Conservation (phyloP, 2,329 filamentous ascomycete species). For the Aspergillus sp. region DNA sequence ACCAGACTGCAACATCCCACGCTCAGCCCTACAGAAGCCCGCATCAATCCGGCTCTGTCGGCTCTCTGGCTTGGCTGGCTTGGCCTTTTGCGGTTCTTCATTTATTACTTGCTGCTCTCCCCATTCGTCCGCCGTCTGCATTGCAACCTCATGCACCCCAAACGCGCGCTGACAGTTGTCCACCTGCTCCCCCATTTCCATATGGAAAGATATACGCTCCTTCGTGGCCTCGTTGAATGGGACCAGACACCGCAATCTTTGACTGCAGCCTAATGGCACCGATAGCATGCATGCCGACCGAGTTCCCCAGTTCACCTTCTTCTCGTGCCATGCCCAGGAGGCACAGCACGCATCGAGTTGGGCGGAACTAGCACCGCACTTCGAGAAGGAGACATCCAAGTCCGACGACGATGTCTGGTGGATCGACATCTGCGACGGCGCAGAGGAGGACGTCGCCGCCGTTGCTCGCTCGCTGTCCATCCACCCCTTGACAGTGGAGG, state of each 20-base stretch:
- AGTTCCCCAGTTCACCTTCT: conserved; percentile 76
- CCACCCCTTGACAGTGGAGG: conserved; percentile 90
- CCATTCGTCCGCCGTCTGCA: not conserved
- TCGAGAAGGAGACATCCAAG: conserved; percentile 12
- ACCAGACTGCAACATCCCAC: not conserved
- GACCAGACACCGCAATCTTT: not conserved
- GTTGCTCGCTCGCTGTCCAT: conserved; percentile 91
- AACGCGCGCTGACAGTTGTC: not conserved
- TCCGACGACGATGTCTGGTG: conserved; percentile 68
- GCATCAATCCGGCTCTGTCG: not conserved
- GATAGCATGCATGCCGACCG: conserved; percentile 5
- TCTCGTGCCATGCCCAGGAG: conserved; percentile 80
- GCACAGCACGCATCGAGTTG: conserved; percentile 18
- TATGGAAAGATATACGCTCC: not conserved
- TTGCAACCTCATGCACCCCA: not conserved
- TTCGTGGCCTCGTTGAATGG: not conserved
- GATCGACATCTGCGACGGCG: conserved; percentile 88
- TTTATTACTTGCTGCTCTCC: not conserved
- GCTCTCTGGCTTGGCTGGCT: not conserved
- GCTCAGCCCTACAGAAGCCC: not conserved
- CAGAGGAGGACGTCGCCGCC: conserved; percentile 77
- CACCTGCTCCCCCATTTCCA: not conserved
- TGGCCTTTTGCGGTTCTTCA: not conserved
- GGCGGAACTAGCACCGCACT: conserved; percentile 17
- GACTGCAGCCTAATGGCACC: not conserved